phyloP scores from a whole-genome alignment of 768 basidiomycete species.

The Termitomyces sp. region DNA sequence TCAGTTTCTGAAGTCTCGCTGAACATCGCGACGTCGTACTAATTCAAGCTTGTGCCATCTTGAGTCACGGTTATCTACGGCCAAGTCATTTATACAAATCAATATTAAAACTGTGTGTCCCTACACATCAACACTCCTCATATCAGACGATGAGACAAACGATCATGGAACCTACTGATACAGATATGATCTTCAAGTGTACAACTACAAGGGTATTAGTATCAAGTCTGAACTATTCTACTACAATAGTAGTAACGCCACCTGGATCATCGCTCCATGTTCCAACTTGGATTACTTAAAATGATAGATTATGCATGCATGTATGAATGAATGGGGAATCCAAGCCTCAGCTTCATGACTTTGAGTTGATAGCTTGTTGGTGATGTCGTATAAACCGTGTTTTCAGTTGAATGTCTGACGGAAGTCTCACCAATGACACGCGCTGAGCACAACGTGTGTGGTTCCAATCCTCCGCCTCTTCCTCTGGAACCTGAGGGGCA shows the following conservation, averaged over 20 bases:
- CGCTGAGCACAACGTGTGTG: conserved; percentile 82
- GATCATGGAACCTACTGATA: neutral
- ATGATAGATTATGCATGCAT: conserved; percentile 7
- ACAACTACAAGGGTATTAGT: conserved; percentile 1
- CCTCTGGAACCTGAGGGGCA: conserved; percentile 45
- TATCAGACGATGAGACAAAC: neutral
- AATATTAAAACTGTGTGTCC: too few species aligned
- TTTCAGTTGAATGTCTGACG: conserved; percentile 44
- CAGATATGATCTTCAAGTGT: neutral
- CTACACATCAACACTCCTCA: too few species aligned
- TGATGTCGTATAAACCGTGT: conserved; percentile 23
- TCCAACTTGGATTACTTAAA: neutral
- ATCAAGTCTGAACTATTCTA: neutral
- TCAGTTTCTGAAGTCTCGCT: neutral
- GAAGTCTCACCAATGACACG: conserved; percentile 76
- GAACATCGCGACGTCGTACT: too few species aligned
- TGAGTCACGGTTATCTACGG: too few species aligned
- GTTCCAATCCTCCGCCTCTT: conserved; percentile 88
- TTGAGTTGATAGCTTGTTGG: neutral
- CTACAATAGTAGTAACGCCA: neutral
- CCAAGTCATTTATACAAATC: too few species aligned
- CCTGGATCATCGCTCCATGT: neutral
- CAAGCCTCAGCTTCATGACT: neutral
- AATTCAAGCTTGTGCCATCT: too few species aligned
- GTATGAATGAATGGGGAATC: neutral